Conservation (phyloP, 2,329 filamentous ascomycete genomes). For the Ceratocystiopsis minuta region DNA sequence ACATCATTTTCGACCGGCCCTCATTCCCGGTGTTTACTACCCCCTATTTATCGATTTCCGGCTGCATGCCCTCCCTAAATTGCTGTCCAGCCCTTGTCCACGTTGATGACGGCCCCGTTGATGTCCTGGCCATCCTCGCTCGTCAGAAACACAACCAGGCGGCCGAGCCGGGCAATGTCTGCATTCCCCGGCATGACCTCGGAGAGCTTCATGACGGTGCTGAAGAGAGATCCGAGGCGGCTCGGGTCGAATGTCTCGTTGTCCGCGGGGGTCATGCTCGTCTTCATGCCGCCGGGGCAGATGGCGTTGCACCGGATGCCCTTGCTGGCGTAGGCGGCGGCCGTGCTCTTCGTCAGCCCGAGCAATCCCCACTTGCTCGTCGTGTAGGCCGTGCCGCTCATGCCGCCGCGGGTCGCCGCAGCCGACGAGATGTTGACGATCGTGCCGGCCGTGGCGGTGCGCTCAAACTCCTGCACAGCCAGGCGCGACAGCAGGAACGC, state of each 20-base stretch:
- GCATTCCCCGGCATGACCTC: not conserved
- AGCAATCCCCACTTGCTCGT: slow-evolving; percentile 13
- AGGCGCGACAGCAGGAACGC: slow-evolving; percentile 21
- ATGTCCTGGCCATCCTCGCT: slow-evolving; percentile 2
- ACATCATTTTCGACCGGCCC: not conserved
- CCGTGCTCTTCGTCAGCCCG: slow-evolving; percentile 33
- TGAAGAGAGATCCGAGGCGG: not conserved
- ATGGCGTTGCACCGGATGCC: slow-evolving; percentile 34
- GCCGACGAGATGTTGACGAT: slow-evolving; percentile 3
- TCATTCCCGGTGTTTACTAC: not conserved
- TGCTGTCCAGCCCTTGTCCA: slow-evolving; percentile 1
- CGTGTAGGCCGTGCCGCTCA: slow-evolving; percentile 11
- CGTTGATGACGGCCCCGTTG: slow-evolving; percentile 1
- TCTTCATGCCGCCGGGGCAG: slow-evolving; percentile 33
- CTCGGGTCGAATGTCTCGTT: not conserved
- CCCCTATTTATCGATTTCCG: too few species aligned
- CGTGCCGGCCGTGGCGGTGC: not conserved
- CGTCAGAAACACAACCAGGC: not conserved
- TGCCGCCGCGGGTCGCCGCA: not conserved
- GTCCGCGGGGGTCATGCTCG: slow-evolving; percentile 24
- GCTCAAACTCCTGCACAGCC: not conserved
- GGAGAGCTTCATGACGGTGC: not conserved
- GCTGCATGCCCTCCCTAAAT: not conserved
- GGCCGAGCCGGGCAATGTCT: not conserved
- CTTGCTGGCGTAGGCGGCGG: slow-evolving; percentile 33